Percentiles rank a stretch among this genome's conserved stretches.
Conservation (phyloP, 768 basidiomycete genomes). For the Mycena belliarum region DNA sequence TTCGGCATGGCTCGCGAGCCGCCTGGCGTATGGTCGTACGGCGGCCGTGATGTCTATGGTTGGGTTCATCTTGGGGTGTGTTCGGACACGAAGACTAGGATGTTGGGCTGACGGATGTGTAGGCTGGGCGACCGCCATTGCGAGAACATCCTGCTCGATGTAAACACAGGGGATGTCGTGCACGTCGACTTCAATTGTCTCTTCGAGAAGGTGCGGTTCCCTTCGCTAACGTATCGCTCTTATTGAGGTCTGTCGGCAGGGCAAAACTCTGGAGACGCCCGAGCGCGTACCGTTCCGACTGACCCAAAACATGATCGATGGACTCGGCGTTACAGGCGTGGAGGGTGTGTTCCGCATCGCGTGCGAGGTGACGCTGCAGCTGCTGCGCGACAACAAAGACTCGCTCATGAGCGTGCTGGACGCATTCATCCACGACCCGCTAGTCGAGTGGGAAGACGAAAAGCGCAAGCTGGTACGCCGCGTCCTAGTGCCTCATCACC, state of each 20-base stretch:
- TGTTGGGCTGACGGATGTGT: neutral
- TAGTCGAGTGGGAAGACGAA: conserved; percentile 93
- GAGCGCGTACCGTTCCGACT: conserved; percentile 94
- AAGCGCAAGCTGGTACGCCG: conserved; percentile 38
- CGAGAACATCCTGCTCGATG: conserved; percentile 94
- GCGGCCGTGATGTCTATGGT: conserved; percentile 99
- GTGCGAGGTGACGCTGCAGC: conserved; percentile 85
- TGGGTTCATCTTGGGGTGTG: conserved; percentile 92
- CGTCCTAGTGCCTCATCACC: neutral
- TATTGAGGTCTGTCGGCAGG: conserved; percentile 42
- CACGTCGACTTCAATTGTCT: conserved; percentile 99
- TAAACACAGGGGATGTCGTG: conserved; percentile 83
- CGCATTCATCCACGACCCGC: conserved; percentile 95
- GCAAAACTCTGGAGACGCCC: conserved; percentile 82
- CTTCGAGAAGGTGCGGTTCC: conserved; percentile 82
- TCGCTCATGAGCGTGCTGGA: conserved; percentile 94
- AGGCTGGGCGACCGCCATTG: conserved; percentile 98
- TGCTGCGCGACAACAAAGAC: conserved; percentile 89
- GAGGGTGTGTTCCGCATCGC: conserved; percentile 94
- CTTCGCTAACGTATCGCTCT: neutral
- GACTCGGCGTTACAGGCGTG: conserved; percentile 87
- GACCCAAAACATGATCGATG: conserved; percentile 91
- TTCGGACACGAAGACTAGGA: neutral
- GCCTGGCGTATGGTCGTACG: conserved; percentile 85
- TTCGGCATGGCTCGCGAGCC: conserved; percentile 87